Evolutionary conservation across 2,329 filamentous ascomycete genomes (phyloP).

Genomic region (Venturiaceae sp.): DNA sequence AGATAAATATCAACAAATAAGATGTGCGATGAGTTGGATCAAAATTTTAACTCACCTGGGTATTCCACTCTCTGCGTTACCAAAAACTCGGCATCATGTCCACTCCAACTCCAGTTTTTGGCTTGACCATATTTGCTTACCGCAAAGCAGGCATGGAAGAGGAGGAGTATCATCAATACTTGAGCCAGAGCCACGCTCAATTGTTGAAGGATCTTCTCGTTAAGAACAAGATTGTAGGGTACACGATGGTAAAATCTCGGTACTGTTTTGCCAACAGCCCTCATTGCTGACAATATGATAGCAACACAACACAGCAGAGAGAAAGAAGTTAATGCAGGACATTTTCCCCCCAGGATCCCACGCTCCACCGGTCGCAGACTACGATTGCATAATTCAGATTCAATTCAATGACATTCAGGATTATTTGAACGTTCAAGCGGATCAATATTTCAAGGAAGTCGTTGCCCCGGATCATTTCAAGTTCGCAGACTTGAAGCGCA

Average conservation of each 20-base stretch:
- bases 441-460: slow-evolving; percentile 17
- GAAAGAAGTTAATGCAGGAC: slow-evolving; percentile 15
- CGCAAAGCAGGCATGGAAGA: slow-evolving; percentile 20
- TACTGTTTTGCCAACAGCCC: too few species aligned
- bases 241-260: slow-evolving; percentile 17
- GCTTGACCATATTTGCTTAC: slow-evolving; percentile 19
- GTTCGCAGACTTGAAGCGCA: slow-evolving; percentile 17
- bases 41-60: background rate
- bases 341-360: slow-evolving; percentile 15
- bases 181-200: slow-evolving; percentile 18
- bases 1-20: too few species aligned
- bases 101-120: background rate
- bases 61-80: background rate
- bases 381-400: slow-evolving; percentile 22
- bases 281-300: slow-evolving; percentile 3
- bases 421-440: slow-evolving; percentile 19
- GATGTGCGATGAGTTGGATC: too few species aligned
- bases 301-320: slow-evolving; percentile 19
- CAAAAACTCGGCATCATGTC: background rate
- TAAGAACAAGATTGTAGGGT: slow-evolving; percentile 20
- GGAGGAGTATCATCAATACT: slow-evolving; percentile 19
- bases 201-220: slow-evolving; percentile 17
- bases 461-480: slow-evolving; percentile 23
- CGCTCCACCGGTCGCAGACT: slow-evolving; percentile 17
- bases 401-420: slow-evolving; percentile 20